These are phyloP conservation scores for Rhodocollybia butyracea DNA, from an alignment of 768 basidiomycete genomes.

Conservation along the genomic window DNA sequence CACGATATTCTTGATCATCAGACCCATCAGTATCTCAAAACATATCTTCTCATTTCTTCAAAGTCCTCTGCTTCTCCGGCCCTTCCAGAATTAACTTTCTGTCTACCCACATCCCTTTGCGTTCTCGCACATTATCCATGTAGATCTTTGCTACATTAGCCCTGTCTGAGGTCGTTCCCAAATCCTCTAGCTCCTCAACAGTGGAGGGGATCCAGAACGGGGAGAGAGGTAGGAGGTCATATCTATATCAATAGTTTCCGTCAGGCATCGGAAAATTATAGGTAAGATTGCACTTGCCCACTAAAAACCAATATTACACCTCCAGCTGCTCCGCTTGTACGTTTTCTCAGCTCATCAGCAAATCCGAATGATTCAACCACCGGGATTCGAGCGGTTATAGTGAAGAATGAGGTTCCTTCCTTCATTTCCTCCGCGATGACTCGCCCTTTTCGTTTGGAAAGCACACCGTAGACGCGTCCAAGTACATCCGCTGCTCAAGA, in stretches of 20 bases:
- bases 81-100: constrained; percentile 86
- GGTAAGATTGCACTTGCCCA: constrained; percentile 51
- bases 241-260: constrained; percentile 40
- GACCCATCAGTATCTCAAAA: no score
- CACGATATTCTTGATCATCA: no score
- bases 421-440: constrained; percentile 99
- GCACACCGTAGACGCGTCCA: constrained; percentile 95
- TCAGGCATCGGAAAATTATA: not conserved
- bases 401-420: constrained; percentile 94
- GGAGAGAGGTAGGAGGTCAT: constrained; percentile 90
- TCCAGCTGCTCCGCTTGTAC: constrained; percentile 96
- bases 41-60: constrained; percentile 50
- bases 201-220: constrained; percentile 99
- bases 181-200: constrained; percentile 93
- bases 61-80: constrained; percentile 96
- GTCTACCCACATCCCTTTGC: constrained; percentile 96
- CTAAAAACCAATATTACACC: constrained; percentile 96
- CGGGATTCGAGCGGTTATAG: constrained; percentile 84
- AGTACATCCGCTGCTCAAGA: constrained; percentile 78
- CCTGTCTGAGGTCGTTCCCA: constrained; percentile 94
- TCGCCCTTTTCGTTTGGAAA: constrained; percentile 84
- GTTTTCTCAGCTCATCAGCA: constrained; percentile 92
- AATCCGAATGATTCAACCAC: constrained; percentile 98
- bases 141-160: constrained; percentile 92
- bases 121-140: constrained; percentile 84